A percentile compares a stretch with the other conserved stretches of the same genome.
Conservation (phyloP, 345 rosid species). For the Euphorbia lathyris region DNA sequence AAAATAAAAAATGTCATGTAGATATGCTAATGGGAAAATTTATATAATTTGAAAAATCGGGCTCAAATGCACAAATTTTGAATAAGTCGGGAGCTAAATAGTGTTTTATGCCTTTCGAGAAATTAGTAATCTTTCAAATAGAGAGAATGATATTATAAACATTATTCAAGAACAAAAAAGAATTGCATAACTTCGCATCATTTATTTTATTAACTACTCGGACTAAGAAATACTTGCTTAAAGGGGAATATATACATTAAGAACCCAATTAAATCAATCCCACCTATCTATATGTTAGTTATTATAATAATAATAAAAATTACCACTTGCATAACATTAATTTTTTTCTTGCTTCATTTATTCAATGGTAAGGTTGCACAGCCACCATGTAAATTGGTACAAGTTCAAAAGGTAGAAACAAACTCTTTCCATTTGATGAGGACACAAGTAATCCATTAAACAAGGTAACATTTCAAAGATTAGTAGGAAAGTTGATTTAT, state of each 20-base stretch:
- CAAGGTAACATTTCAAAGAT: no score
- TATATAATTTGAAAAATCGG: no score
- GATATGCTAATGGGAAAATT: no score
- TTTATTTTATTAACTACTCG: not conserved
- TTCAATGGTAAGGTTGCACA: not conserved
- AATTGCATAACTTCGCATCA: no score
- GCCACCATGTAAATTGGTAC: not conserved
- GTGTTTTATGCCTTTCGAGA: no score
- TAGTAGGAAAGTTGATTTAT: no score
- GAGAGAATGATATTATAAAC: not conserved
- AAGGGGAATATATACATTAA: not conserved
- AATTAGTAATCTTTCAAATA: not conserved
- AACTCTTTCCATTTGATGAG: not conserved
- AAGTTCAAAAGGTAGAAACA: not conserved
- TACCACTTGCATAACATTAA: not conserved
- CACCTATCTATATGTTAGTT: not conserved
- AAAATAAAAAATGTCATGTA: no score
- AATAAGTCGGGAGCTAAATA: no score
- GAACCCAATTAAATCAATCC: constrained; percentile 3
- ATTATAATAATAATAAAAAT: not conserved
- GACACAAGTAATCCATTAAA: no score
- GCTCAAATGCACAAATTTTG: no score
- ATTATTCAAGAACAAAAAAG: no score
- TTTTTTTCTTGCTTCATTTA: not conserved
- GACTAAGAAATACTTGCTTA: not conserved